Percentiles rank a stretch among this genome's conserved stretches.
Conservation (phyloP, 257 asterid genomes). For the Solanum pinnatisectum region DNA sequence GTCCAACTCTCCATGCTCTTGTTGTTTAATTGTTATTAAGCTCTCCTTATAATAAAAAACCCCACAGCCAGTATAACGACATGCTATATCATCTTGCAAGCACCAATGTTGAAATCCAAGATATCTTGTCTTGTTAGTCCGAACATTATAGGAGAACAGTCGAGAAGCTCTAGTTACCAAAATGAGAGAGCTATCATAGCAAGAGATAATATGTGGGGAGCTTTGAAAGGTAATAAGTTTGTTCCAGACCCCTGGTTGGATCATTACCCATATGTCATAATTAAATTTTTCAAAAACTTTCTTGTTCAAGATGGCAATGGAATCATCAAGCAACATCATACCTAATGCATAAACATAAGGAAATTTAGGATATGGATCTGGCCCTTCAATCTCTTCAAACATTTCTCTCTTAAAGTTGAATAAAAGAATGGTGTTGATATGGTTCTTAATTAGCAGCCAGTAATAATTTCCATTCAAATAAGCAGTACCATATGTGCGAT, state of each 20-base stretch:
- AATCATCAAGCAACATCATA: too few relatives aligned
- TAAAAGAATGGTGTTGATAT: too few relatives aligned
- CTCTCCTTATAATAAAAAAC: background rate
- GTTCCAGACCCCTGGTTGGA: background rate
- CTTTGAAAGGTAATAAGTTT: background rate
- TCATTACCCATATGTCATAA: background rate
- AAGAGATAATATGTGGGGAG: background rate
- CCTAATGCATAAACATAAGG: too few relatives aligned
- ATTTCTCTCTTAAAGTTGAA: too few relatives aligned
- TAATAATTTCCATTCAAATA: too few relatives aligned
- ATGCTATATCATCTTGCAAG: background rate
- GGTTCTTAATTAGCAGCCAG: too few relatives aligned
- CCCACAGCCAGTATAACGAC: accelerated
- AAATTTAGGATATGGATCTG: too few relatives aligned
- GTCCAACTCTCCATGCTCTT: background rate
- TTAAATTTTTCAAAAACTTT: too few relatives aligned
- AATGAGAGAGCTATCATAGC: background rate
- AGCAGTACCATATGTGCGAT: too few relatives aligned
- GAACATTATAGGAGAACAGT: background rate
- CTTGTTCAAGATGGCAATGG: too few relatives aligned
- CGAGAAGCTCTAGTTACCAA: background rate
- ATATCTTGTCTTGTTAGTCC: background rate
- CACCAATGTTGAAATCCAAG: too few relatives aligned
- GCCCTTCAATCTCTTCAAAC: too few relatives aligned
- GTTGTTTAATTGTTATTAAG: background rate